phyloP scores from a whole-genome alignment of 352 stramenopile species.

The Phytophthora multivora region DNA sequence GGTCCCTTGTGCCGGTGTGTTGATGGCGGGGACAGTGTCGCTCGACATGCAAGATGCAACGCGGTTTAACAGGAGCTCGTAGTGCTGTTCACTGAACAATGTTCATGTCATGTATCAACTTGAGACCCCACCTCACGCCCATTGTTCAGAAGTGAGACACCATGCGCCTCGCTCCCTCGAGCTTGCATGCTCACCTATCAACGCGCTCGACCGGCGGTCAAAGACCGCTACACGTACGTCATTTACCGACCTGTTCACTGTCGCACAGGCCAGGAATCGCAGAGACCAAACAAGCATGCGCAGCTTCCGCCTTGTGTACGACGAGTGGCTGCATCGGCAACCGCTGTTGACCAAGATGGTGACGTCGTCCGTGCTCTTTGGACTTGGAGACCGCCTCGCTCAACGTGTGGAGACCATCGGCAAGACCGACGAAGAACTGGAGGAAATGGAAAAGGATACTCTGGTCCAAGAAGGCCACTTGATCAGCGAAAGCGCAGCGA shows the following conservation, averaged over 20 bases:
- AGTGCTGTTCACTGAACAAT: no score
- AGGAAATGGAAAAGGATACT: conserved; percentile 10
- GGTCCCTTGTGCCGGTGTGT: no score
- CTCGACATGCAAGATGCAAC: background rate
- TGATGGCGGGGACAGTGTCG: no score
- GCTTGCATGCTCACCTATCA: conserved; percentile 14
- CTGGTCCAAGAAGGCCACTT: conserved; percentile 3
- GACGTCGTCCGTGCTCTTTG: conserved; percentile 61
- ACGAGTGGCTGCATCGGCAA: conserved; percentile 39
- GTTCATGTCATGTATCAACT: no score
- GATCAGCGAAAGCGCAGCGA: conserved; percentile 23
- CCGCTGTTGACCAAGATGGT: conserved; percentile 67
- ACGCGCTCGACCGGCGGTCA: background rate
- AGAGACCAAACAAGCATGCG: conserved; percentile 24
- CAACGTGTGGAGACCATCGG: conserved; percentile 27
- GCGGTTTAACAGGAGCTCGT: background rate
- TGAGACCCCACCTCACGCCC: background rate
- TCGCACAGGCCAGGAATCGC: background rate
- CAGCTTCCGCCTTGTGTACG: conserved; percentile 48
- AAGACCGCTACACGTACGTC: background rate
- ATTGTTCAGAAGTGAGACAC: conserved; percentile 1
- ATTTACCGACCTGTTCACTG: conserved; percentile 7
- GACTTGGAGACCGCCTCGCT: conserved; percentile 52
- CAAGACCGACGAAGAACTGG: conserved; percentile 24
- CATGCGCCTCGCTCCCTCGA: background rate